Evolutionary conservation across 768 basidiomycete species (phyloP), one percentile per base, ranked within the genome.

Genomic region (Clitopilus passeckerianus): DNA sequence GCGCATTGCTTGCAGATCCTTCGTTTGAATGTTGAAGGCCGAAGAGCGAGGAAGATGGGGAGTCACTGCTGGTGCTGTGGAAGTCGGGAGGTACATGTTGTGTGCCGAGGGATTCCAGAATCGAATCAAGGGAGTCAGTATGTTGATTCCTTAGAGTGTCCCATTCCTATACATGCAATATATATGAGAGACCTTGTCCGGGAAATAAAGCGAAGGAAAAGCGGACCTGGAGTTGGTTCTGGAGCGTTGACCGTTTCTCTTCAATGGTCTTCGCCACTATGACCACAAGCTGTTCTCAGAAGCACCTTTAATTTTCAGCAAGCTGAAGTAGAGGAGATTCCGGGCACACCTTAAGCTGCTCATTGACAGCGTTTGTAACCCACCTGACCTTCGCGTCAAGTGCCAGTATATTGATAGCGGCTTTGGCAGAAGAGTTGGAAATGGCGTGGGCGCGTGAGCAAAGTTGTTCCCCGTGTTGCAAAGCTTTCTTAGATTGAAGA

Each of bases 311-410:
- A 43, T 35, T 6, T 20, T 53, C 1, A 10, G 27, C 15, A 30
- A 34, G 46, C 6, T 0, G n/a, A 0, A 23, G 35, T 59, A 33
- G 34, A 35, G 9, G 7, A 18, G 16, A 52, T 14, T 41, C 33
- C 7, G 37, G n/a, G 60, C 76, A 41, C 60, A 89, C 92, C 79
- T 86, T 86, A 52, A 93, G 78, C 67, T 93, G 92, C 63, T 91
- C 88, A 15, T 85, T 68, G 22, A 92, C 85, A 15, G 87, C 89
- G 30, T 87, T 83, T 30, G 80, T 83, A 56, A 90, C 78, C 91
- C 90, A 94, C 56, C 81, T 79, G 7, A 92, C 86, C 71, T 87
- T 90, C 30, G 91, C 90, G 67, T 92, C 90, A 18, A 91, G 77
- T 0, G 86, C 87, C 6, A 93, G 79, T 3, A 92, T 82, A 66